These are phyloP conservation scores for Metschnikowia rubicola DNA, from an alignment of 805 yeast genomes.

Conservation along the genomic window DNA sequence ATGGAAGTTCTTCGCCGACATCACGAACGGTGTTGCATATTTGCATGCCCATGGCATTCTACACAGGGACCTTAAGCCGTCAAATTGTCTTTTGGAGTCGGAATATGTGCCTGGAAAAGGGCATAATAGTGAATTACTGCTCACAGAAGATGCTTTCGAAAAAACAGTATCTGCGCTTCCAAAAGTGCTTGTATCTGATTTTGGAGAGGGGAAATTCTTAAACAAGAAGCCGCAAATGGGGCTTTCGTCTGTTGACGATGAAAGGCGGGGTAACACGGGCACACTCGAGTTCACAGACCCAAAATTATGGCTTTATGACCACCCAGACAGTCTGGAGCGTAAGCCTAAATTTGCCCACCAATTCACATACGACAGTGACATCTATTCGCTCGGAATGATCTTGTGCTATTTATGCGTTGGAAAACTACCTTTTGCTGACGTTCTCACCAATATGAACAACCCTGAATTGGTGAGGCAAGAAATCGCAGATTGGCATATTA, in stretches of 20 bases:
- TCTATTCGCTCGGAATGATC: slow-evolving; percentile 83
- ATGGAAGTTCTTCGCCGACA: slow-evolving; percentile 63
- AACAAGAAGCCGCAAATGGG: slow-evolving; percentile 37
- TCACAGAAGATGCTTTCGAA: slow-evolving; percentile 13
- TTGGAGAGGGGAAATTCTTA: slow-evolving; percentile 82
- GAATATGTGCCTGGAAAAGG: slow-evolving; percentile 19
- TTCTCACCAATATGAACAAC: slow-evolving; percentile 17
- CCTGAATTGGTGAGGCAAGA: slow-evolving; percentile 26
- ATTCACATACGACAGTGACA: slow-evolving; percentile 70
- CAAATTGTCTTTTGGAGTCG: slow-evolving; percentile 67
- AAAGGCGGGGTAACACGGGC: slow-evolving; percentile 82
- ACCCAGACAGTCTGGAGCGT: slow-evolving; percentile 21
- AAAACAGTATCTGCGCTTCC: slow-evolving; percentile 43
- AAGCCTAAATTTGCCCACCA: slow-evolving; percentile 42
- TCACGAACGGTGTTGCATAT: slow-evolving; percentile 65
- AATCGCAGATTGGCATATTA: slow-evolving; percentile 32
- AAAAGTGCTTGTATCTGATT: slow-evolving; percentile 76
- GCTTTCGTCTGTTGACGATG: slow-evolving; percentile 26
- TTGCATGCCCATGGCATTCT: slow-evolving; percentile 71
- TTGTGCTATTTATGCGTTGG: slow-evolving; percentile 72
- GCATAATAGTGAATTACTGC: not conserved
- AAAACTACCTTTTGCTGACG: slow-evolving; percentile 50
- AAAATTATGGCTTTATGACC: slow-evolving; percentile 50
- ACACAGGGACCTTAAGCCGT: slow-evolving; percentile 89
- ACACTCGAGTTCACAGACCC: slow-evolving; percentile 89